Conservation (phyloP, 78 protist species). For the Pigoraptor vietnamica region DNA sequence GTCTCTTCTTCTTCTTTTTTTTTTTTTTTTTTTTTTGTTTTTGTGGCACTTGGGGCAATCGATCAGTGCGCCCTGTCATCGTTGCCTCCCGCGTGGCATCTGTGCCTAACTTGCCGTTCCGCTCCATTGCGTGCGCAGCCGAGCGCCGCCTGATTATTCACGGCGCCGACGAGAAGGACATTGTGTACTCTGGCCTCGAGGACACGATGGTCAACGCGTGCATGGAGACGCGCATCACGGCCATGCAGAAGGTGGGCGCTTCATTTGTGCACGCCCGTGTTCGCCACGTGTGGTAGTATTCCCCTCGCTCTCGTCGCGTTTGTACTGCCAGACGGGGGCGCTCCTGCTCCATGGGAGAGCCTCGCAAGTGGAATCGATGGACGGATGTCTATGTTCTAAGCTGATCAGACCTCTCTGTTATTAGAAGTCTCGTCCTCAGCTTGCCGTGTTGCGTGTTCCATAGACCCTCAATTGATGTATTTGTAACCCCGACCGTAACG, state of each 20-base stretch:
- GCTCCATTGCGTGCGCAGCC: neutral
- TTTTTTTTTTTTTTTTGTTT: neutral
- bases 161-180: conserved; percentile 75
- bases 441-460: no score
- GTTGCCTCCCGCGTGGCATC: neutral
- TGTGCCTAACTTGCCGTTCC: no score
- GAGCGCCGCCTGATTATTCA: conserved; percentile 53
- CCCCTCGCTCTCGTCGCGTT: no score
- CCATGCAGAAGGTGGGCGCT: conserved; percentile 42
- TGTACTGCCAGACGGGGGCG: no score
- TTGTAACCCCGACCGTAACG: no score
- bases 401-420: no score
- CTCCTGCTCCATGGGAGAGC: no score
- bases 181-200: conserved; percentile 73
- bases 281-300: no score
- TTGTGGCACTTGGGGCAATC: neutral
- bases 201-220: conserved; percentile 73
- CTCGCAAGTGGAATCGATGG: no score
- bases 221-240: conserved; percentile 61
- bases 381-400: no score
- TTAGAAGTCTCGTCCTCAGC: no score
- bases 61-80: neutral
- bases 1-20: neutral
- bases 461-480: no score
- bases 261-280: neutral